Evolutionary conservation across 2,329 filamentous ascomycete genomes (phyloP).

Genomic region (Ophidiomyces ophidiicola): DNA sequence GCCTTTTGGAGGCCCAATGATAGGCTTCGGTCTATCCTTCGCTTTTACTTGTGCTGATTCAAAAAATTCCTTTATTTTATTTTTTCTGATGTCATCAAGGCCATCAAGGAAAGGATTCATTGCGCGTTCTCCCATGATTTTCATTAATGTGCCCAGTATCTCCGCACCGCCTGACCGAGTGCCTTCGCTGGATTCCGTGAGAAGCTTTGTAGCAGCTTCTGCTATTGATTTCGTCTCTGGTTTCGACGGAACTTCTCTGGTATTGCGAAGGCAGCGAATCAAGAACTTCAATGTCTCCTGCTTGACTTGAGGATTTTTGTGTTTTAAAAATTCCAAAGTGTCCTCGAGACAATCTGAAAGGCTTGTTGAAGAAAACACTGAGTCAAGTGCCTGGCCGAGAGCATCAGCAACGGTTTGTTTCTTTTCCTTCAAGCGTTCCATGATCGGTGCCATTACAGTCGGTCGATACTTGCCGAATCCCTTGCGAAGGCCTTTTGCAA

Average conservation of each 20-base stretch:
- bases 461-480: slow-evolving; percentile 69
- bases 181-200: slow-evolving; percentile 77
- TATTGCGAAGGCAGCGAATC: slow-evolving; percentile 73
- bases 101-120: slow-evolving; percentile 90
- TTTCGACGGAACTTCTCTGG: slow-evolving; percentile 70
- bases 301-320: slow-evolving; percentile 98
- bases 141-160: slow-evolving; percentile 88
- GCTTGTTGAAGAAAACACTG: slow-evolving; percentile 52
- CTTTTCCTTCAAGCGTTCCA: slow-evolving; percentile 96
- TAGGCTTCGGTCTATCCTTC: slow-evolving; percentile 81
- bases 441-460: slow-evolving; percentile 71
- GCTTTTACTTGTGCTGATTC: slow-evolving; percentile 73
- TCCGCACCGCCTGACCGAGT: slow-evolving; percentile 84
- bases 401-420: slow-evolving; percentile 82
- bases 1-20: slow-evolving; percentile 47
- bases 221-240: slow-evolving; percentile 72
- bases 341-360: slow-evolving; percentile 86
- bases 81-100: slow-evolving; percentile 88
- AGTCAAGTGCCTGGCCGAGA: slow-evolving; percentile 70
- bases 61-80: slow-evolving; percentile 86
- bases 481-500: slow-evolving; percentile 74
- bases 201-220: slow-evolving; percentile 77
- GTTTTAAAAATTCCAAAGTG: slow-evolving; percentile 66
- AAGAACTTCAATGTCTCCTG: slow-evolving; percentile 89
- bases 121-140: slow-evolving; percentile 90